Percentiles rank a stretch among this genome's conserved stretches.
Evolutionary conservation across 139 green algal species (phyloP).

Genomic region (Chlamydomonas urium): DNA sequence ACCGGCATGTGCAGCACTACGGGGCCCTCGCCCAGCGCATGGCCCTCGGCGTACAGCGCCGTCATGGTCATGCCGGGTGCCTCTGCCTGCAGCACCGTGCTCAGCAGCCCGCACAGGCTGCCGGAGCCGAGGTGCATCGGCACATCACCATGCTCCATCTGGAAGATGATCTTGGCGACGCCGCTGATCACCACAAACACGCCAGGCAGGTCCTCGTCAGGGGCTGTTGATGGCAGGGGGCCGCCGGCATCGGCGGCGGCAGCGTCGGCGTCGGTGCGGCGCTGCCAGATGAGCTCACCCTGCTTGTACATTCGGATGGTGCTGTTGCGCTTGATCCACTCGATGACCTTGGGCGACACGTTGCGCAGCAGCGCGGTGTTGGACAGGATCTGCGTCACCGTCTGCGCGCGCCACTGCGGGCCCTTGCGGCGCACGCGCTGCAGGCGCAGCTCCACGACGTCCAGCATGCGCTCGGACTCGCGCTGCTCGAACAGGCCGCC

Average conservation of each 20-base stretch:
- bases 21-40: slow-evolving; percentile 71
- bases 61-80: slow-evolving; percentile 24
- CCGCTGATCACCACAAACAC: slow-evolving; percentile 38
- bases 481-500: too few relatives aligned
- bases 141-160: slow-evolving; percentile 10
- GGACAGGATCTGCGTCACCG: slow-evolving; percentile 25
- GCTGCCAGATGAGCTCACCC: slow-evolving; percentile 23
- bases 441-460: slow-evolving; percentile 7
- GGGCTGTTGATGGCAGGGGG: too few relatives aligned
- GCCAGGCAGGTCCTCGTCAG: slow-evolving; percentile 11
- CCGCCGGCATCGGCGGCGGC: too few relatives aligned
- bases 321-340: slow-evolving; percentile 27
- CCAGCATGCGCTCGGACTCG: too few relatives aligned
- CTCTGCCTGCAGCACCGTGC: too few relatives aligned
- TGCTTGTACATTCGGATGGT: slow-evolving; percentile 17
- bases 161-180: slow-evolving; percentile 26
- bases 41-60: slow-evolving; percentile 57
- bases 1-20: slow-evolving; percentile 57
- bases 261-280: not conserved
- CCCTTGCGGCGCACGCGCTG: slow-evolving; percentile 10
- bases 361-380: slow-evolving; percentile 14
- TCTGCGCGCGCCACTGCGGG: slow-evolving; percentile 23
- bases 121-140: slow-evolving; percentile 34
- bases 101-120: too few relatives aligned
- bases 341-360: slow-evolving; percentile 15